Evolutionary conservation across 805 yeast genomes (phyloP), one percentile per base, ranked within the genome.

Genomic region (Starmerella lactis-condensi): DNA sequence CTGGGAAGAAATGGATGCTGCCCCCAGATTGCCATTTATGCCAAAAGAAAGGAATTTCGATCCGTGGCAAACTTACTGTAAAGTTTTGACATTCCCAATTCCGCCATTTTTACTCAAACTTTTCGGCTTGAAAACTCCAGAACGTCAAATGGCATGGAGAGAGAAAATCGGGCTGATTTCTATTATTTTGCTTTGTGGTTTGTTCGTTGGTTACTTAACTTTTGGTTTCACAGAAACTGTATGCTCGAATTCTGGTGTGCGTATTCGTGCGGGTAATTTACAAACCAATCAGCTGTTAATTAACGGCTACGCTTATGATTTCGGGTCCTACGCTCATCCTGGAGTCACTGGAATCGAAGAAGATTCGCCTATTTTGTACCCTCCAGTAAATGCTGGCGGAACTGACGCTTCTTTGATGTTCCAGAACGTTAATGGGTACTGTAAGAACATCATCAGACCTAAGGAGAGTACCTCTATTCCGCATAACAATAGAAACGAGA

Each of bases 91-190:
- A 0, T 81, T 81, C 52, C 85, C 94, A 89, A 91, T 92, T 3
- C 93, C 95, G 1, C 67, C 75, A 3, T 73, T 82, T 0, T 39
- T 81, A 21, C 55, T 82, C 45, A 58, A 57, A 26, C 52, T 77
- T 26, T 75, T 69, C 53, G 96, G 96, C 3, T 64, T 85, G 65
- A 65, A 66, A 21, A 70, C 75, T 14, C 69, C 70, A 42, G 83
- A 72, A 26, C 69, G 93, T 37, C 95, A 83, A 50, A 69, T 71
- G 61, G 96, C 96, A 0, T 89, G 98, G 98, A 67, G 98, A 48
- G 98, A 89, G 48, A 85, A 85, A 49, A 75, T 83, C 33, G 96
- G 81, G 2, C 61, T 89, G 26, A 61, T 85, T 26, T 64, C 89
- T 1, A 62, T 82, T 33, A 82, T 85, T 44, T 40, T 75, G 13